Evolutionary conservation across 1,284 basidiomycete genomes (phyloP).

Genomic region (Malassezia sp.): DNA sequence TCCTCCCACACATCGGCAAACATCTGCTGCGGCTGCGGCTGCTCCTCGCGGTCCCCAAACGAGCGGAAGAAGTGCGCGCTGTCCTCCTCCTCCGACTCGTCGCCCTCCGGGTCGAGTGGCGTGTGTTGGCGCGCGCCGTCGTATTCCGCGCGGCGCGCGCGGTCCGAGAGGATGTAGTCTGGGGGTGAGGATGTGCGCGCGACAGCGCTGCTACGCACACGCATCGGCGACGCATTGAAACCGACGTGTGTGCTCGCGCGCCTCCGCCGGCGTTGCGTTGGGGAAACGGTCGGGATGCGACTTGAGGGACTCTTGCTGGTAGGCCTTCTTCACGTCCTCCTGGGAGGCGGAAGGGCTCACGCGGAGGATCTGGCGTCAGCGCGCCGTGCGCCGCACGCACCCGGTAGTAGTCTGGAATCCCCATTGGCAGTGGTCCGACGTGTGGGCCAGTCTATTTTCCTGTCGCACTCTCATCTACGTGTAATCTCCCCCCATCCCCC

Average conservation of each 20-base stretch:
- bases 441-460: no score
- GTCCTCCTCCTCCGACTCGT: constrained; percentile 26
- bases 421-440: background rate
- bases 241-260: constrained; percentile 51
- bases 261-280: constrained; percentile 63
- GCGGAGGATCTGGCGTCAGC: constrained; percentile 22
- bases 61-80: constrained; percentile 36
- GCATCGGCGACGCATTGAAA: constrained; percentile 71
- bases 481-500: no score
- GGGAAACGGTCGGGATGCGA: constrained; percentile 77
- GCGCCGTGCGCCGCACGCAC: constrained; percentile 1
- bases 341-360: constrained; percentile 56
- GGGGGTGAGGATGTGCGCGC: background rate
- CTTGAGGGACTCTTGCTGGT: constrained; percentile 64
- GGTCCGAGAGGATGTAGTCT: constrained; percentile 79
- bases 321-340: constrained; percentile 66
- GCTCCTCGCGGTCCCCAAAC: constrained; percentile 20
- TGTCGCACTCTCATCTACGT: no score
- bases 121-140: constrained; percentile 11
- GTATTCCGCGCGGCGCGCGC: constrained; percentile 65
- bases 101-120: constrained; percentile 16
- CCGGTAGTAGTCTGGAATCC: constrained; percentile 13
- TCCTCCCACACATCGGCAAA: constrained; percentile 43
- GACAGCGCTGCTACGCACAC: constrained; percentile 45
- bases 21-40: constrained; percentile 30